phyloP scores from a whole-genome alignment of 2,329 filamentous ascomycete species.

The Arthrobotrys iridis region DNA sequence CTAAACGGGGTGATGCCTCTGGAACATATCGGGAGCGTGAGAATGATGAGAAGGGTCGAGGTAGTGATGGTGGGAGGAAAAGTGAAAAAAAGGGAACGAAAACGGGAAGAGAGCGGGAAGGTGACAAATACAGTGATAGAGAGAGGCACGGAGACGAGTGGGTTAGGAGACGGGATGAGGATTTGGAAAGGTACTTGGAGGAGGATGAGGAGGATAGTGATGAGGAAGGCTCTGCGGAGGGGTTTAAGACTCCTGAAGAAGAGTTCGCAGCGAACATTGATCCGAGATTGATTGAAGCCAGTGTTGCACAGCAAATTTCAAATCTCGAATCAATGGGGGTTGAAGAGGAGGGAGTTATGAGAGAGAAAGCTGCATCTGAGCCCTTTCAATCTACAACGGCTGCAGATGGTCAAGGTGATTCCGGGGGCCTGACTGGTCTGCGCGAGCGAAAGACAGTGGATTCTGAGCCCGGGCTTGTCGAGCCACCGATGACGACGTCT shows the following conservation, averaged over 20 bases:
- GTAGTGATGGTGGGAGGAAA: not conserved
- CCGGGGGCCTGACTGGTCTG: not conserved
- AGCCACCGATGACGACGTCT: not conserved
- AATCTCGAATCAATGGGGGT: no score
- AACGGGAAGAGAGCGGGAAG: no score
- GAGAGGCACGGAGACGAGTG: not conserved
- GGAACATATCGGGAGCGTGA: no score
- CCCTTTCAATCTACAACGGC: no score
- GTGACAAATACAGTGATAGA: no score
- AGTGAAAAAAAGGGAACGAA: not conserved
- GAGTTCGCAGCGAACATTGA: constrained; percentile 22
- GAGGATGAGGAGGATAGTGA: constrained; percentile 21
- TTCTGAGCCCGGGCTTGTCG: not conserved
- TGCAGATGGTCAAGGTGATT: no score
- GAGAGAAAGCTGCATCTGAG: not conserved
- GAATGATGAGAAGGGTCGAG: not conserved
- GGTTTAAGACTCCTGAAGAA: not conserved
- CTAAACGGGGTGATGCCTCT: no score
- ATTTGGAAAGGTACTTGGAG: constrained; percentile 39
- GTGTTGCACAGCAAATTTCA: not conserved
- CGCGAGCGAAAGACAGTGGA: not conserved
- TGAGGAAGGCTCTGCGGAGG: not conserved
- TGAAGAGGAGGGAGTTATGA: not conserved
- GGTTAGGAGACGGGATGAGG: constrained; percentile 33
- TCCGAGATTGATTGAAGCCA: constrained; percentile 16